Evolutionary conservation across 768 basidiomycete genomes (phyloP).

Genomic region (Gloeophyllum trabeum): DNA sequence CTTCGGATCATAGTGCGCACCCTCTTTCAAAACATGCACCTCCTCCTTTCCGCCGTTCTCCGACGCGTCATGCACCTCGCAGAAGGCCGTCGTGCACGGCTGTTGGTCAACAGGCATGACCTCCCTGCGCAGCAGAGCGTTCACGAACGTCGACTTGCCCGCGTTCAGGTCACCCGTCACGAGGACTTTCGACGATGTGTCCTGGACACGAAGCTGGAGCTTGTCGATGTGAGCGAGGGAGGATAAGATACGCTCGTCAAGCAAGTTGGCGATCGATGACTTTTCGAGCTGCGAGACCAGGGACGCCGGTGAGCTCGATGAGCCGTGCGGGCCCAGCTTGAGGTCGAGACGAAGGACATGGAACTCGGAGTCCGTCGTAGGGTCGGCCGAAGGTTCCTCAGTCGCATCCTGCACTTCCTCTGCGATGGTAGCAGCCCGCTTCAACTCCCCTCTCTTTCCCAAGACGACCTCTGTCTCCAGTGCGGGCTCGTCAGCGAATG

Average conservation of each 20-base stretch:
- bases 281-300: slow-evolving; percentile 92
- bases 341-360: slow-evolving; percentile 88
- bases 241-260: slow-evolving; percentile 73
- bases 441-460: slow-evolving; percentile 32
- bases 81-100: slow-evolving; percentile 94
- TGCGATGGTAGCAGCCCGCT: slow-evolving; percentile 48
- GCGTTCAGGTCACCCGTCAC: slow-evolving; percentile 98
- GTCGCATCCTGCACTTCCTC: slow-evolving; percentile 15
- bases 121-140: slow-evolving; percentile 81
- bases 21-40: slow-evolving; percentile 71
- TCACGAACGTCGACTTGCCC: slow-evolving; percentile 97
- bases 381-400: slow-evolving; percentile 19
- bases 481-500: slow-evolving; percentile 77
- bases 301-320: slow-evolving; percentile 46
- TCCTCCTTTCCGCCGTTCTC: slow-evolving; percentile 77
- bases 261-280: slow-evolving; percentile 81
- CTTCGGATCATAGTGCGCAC: slow-evolving; percentile 49
- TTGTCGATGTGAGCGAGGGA: slow-evolving; percentile 74
- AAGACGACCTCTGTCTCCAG: slow-evolving; percentile 57
- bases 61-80: slow-evolving; percentile 87
- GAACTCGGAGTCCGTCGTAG: slow-evolving; percentile 49
- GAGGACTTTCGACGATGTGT: slow-evolving; percentile 90
- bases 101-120: slow-evolving; percentile 98
- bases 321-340: slow-evolving; percentile 70
- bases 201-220: slow-evolving; percentile 77